Conservation (phyloP, 306 rosid genomes). For the Trichosanthes truncata region DNA sequence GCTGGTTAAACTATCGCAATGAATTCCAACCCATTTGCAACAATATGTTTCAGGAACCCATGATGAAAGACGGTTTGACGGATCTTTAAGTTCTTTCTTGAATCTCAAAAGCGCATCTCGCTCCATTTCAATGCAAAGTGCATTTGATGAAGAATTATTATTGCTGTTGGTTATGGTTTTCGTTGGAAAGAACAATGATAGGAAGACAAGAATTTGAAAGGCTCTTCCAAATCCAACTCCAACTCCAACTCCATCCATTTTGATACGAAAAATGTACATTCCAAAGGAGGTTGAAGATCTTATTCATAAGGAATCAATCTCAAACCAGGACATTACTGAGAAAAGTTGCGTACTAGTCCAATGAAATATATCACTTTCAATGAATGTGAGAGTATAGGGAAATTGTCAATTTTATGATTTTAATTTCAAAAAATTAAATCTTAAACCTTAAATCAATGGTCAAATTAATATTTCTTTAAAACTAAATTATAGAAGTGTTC, state of each 20-base stretch:
- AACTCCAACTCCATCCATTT: not conserved
- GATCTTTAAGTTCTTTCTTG: not conserved
- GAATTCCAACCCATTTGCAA: slow-evolving; percentile 6
- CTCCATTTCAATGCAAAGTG: not conserved
- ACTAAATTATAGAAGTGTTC: no score
- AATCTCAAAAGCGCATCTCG: not conserved
- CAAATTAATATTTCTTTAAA: no score
- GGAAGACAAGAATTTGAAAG: not conserved
- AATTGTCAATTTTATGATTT: no score
- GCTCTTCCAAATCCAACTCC: not conserved
- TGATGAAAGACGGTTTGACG: not conserved
- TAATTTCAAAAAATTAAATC: no score
- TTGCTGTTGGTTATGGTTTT: not conserved
- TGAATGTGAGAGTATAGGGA: no score
- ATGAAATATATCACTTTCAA: no score
- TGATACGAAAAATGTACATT: not conserved
- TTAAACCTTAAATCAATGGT: no score
- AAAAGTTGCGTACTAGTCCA: no score
- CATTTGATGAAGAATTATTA: not conserved
- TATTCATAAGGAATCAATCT: no score
- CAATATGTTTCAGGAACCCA: not conserved
- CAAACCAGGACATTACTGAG: no score
- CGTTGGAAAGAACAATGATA: not conserved
- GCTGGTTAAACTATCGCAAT: slow-evolving; percentile 7
- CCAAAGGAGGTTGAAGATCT: not conserved